Conservation (phyloP, 2,329 filamentous ascomycete species). For the Fusarium fracticaudum region DNA sequence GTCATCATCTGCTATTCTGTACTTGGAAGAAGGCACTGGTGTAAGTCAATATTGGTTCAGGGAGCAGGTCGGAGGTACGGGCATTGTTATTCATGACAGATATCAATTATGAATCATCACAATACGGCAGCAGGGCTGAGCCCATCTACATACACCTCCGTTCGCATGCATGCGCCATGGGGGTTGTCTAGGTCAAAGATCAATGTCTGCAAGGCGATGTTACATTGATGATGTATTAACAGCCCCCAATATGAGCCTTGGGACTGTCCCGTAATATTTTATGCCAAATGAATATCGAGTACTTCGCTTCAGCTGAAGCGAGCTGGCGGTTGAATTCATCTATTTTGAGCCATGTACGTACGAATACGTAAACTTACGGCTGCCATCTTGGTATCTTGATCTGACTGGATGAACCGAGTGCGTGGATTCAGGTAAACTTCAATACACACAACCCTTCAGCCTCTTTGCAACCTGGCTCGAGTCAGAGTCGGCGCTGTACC, state of each 20-base stretch:
- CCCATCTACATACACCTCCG: not conserved
- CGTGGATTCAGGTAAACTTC: not conserved
- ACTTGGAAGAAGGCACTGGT: not conserved
- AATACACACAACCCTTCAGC: not conserved
- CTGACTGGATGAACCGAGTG: not conserved
- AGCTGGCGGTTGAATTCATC: not conserved
- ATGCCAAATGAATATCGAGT: not conserved
- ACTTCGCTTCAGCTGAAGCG: not conserved
- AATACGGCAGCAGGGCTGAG: not conserved
- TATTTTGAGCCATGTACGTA: not conserved
- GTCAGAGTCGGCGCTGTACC: constrained; percentile 4
- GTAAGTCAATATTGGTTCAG: not conserved
- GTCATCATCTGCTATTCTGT: not conserved
- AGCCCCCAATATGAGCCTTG: constrained; percentile 1
- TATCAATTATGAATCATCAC: not conserved
- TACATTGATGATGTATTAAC: not conserved
- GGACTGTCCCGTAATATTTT: not conserved
- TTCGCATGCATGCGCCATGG: not conserved
- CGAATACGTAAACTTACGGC: not conserved
- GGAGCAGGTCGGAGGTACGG: not conserved
- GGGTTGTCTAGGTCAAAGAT: not conserved
- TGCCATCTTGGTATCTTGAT: not conserved
- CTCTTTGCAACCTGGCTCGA: not conserved
- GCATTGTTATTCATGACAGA: not conserved
- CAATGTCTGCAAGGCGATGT: not conserved